Base-by-base conservation (phyloP, 2,329 filamentous ascomycete genomes). In the Fusarium odoratissimum region DNA sequence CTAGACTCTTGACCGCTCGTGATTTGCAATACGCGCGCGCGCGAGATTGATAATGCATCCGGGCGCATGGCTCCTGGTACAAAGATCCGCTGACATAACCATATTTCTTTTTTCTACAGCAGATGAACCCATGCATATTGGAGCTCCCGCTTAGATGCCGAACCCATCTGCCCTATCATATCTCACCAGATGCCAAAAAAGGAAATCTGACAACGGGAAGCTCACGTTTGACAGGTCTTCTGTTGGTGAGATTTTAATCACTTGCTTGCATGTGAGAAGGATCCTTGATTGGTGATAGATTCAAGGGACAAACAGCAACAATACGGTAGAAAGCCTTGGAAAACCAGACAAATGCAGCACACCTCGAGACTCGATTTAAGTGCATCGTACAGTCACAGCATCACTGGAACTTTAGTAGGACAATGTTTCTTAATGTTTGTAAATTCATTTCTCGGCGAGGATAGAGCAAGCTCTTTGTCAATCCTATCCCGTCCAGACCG, bases 1-100 rank as follows among this genome's bases (percentile, higher is more conserved):
- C 13, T 25, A 13, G n/a, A 31, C 2, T 21, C 33, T 30, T 41
- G 23, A 51, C 51, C 45, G 16, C 28, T 23, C 3, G 14, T 49
- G 56, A 67, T 68, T 67, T 31, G 38, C 63, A 67, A 67, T 67
- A 55, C 65, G 41, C 65, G 64, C 64, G 65, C 65, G 65, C 64
- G 48, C 23, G 19, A 61, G 33, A 54, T 54, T 11, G n/a, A 54
- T 44, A 35, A 64, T 44, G 48, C n/a, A 38, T 33, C 46, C 56
- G 35, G 67, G 30, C 5, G 16, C 19, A n/a, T 13, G 8, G 28
- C 19, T 46, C 25, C 28, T 33, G n/a, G 30, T 3, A 42, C 21
- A 10, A 23, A 44, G 31, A 23, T 21, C 37, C 30, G 67, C 67
- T 71, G 38, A 67, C 56, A 57, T 54, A 60, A 58, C 57, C 41